These are phyloP conservation scores for Gossypium ekmanianum DNA, from an alignment of 345 rosid species.

Conservation along the genomic window DNA sequence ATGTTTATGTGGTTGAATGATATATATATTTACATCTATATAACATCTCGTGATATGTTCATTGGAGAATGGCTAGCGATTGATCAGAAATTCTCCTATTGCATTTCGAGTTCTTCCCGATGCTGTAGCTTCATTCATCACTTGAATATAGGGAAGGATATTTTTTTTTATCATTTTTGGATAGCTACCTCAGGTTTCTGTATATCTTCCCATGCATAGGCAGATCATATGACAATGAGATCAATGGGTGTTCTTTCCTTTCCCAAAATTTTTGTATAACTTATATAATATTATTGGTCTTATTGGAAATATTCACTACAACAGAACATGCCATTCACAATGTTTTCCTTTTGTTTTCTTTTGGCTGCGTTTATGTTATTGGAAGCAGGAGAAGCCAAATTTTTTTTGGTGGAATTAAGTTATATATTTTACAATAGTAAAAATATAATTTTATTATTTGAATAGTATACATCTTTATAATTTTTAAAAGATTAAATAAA, in stretches of 20 bases:
- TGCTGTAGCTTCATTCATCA: not conserved
- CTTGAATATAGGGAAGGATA: not conserved
- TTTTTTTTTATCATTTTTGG: not conserved
- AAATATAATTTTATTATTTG: too few species aligned
- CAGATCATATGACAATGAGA: not conserved
- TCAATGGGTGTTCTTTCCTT: not conserved
- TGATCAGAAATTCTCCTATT: not conserved
- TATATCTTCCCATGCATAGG: not conserved
- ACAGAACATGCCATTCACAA: too few species aligned
- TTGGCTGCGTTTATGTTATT: too few species aligned
- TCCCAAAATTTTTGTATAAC: not conserved
- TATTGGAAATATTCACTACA: too few species aligned
- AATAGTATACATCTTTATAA: too few species aligned
- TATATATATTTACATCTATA: not conserved
- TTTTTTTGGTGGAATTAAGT: too few species aligned
- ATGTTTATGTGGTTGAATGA: conserved; percentile 6
- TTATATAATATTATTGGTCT: not conserved
- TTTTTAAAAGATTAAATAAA: too few species aligned
- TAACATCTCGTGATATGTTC: conserved; percentile 38
- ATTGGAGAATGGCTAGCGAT: conserved; percentile 8
- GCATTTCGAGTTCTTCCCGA: not conserved
- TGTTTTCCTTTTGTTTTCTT: too few species aligned
- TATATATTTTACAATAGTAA: too few species aligned
- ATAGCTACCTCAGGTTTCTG: not conserved
- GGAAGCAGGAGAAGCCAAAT: too few species aligned